phyloP scores from a whole-genome alignment of 208 protist species.

The Leishmania aethiopica region DNA sequence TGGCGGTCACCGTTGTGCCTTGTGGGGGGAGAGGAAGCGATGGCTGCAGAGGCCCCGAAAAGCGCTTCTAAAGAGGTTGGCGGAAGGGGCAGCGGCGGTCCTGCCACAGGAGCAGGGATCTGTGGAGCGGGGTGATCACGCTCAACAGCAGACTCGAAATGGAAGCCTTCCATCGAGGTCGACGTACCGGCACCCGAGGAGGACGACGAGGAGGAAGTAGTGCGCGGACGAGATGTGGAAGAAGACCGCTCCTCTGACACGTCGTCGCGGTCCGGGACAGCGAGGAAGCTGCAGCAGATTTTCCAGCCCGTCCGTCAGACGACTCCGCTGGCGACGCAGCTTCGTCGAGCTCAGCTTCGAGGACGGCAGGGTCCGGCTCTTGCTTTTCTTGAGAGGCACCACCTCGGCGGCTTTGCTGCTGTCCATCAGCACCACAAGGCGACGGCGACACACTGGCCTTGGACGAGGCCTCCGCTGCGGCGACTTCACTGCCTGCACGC shows the following conservation, averaged over 20 bases:
- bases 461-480: not conserved
- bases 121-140: not conserved
- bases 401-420: not conserved
- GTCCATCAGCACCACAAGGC: not conserved
- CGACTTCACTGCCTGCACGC: not conserved
- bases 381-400: not conserved
- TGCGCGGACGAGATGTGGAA: not conserved
- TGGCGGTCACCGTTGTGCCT: not conserved
- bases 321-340: not conserved
- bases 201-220: not conserved
- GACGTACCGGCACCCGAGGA: not conserved
- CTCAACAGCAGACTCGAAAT: not conserved
- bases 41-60: not conserved
- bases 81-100: not conserved
- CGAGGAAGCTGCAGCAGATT: not conserved
- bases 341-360: not conserved
- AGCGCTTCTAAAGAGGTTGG: slow-evolving; percentile 19
- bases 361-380: not conserved
- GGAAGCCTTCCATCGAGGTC: not conserved
- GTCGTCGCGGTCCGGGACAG: not conserved
- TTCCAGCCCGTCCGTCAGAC: not conserved
- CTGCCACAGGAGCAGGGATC: not conserved
- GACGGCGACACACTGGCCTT: not conserved
- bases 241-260: slow-evolving; percentile 1
- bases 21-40: not conserved